phyloP scores from a whole-genome alignment of 2,329 filamentous ascomycete genomes.

The Lachnellula occidentalis region DNA sequence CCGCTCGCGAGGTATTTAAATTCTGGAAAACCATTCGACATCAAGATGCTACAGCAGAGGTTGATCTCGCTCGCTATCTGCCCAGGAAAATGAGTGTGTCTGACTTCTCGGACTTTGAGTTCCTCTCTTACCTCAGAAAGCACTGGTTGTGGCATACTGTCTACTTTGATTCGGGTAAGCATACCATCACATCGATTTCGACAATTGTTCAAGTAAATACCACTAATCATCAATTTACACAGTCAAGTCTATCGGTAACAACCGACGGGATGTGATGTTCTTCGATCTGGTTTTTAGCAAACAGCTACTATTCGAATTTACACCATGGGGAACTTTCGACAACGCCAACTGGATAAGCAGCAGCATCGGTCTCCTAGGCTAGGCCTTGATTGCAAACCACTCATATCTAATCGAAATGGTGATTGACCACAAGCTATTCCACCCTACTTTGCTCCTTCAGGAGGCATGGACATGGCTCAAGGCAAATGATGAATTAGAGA shows the following conservation, averaged over 20 bases:
- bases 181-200: no score
- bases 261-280: not conserved
- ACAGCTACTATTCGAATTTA: slow-evolving; percentile 3
- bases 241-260: no score
- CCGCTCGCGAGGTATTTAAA: not conserved
- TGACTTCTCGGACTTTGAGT: not conserved
- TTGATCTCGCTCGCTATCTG: not conserved
- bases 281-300: slow-evolving; percentile 1
- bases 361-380: slow-evolving; percentile 3
- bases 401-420: not conserved
- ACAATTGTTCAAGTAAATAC: no score
- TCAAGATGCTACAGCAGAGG: not conserved
- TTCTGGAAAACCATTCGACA: slow-evolving; percentile 4
- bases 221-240: no score
- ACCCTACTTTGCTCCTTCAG: not conserved
- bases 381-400: slow-evolving; percentile 12
- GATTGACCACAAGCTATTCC: not conserved
- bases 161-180: not conserved
- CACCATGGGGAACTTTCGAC: slow-evolving; percentile 4
- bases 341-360: not conserved
- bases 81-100: not conserved
- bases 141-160: slow-evolving; percentile 11
- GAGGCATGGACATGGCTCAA: not conserved
- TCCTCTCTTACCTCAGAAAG: slow-evolving; percentile 1
- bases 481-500: no score